Evolutionary conservation across 306 rosid species (phyloP).

Genomic region (Quercus bicolor): DNA sequence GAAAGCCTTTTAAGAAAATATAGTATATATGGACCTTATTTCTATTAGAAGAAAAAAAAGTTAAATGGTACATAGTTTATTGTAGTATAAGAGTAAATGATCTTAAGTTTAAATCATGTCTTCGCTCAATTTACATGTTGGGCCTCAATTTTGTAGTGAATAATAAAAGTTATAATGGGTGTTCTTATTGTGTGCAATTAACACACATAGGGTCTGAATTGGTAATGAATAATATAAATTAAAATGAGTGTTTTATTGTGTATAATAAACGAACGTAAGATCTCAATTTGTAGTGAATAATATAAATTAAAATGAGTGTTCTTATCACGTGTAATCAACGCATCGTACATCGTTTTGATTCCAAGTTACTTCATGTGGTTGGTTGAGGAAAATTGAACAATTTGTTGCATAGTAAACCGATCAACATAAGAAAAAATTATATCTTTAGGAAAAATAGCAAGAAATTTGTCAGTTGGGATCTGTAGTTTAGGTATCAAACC

Average conservation of each 20-base stretch:
- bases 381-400: background rate
- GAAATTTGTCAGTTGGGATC: background rate
- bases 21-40: no score
- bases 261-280: background rate
- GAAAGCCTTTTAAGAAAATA: no score
- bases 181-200: background rate
- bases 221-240: background rate
- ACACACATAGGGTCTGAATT: background rate
- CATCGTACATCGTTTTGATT: background rate
- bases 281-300: background rate
- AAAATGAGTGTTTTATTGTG: background rate
- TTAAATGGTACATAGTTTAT: no score
- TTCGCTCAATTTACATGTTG: no score
- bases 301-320: background rate
- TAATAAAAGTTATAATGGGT: background rate
- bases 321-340: background rate
- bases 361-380: slow-evolving; percentile 3
- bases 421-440: background rate
- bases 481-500: background rate
- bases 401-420: background rate
- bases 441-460: background rate
- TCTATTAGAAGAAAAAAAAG: no score
- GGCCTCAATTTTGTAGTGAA: no score
- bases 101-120: no score
- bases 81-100: no score